Evolutionary conservation across 768 basidiomycete species (phyloP).

Genomic region (Agaricus blazei): DNA sequence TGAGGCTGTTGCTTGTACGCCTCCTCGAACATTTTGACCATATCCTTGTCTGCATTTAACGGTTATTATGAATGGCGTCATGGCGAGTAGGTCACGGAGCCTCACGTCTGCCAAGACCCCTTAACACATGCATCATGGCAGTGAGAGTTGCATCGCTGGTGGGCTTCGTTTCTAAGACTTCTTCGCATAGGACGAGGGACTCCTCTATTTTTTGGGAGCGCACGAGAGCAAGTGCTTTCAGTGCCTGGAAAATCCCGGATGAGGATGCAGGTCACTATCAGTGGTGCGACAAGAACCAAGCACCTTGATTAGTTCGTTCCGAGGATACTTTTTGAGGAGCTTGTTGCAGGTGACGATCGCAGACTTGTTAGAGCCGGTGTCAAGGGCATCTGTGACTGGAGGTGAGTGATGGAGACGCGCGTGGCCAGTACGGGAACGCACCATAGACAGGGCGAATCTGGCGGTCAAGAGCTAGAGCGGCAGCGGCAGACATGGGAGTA

Average conservation of each 20-base stretch:
- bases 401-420: neutral
- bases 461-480: conserved; percentile 65
- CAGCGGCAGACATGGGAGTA: conserved; percentile 39
- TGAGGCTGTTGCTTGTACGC: conserved; percentile 76
- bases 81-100: conserved; percentile 4
- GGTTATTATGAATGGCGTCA: neutral
- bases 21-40: conserved; percentile 81
- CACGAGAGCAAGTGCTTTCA: conserved; percentile 81
- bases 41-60: conserved; percentile 54
- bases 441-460: conserved; percentile 86
- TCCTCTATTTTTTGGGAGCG: conserved; percentile 86
- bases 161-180: conserved; percentile 69
- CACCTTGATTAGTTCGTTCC: conserved; percentile 68
- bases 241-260: conserved; percentile 40
- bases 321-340: conserved; percentile 80
- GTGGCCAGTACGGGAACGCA: conserved; percentile 25
- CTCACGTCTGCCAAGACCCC: conserved; percentile 68
- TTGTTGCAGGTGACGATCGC: conserved; percentile 85
- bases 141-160: conserved; percentile 70
- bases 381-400: conserved; percentile 62
- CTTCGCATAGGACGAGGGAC: conserved; percentile 71
- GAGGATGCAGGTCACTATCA: conserved; percentile 10
- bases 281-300: conserved; percentile 10
- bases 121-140: conserved; percentile 80
- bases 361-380: conserved; percentile 82